Evolutionary conservation across 1,284 basidiomycete genomes (phyloP).

Genomic region (Boletus subluridellus): DNA sequence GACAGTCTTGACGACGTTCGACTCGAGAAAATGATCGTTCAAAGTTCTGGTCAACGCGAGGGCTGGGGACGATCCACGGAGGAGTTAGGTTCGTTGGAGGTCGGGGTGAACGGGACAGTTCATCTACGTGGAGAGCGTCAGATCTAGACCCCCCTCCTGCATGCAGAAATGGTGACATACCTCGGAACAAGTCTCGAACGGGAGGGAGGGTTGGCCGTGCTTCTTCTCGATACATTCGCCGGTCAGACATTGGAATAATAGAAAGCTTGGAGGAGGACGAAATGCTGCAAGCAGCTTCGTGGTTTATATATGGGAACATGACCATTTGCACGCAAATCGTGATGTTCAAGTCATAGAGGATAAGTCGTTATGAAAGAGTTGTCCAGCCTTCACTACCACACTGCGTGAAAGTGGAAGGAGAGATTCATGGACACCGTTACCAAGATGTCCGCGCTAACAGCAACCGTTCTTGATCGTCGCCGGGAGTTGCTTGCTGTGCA

Average conservation of each 20-base stretch:
- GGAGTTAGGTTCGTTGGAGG: constrained; percentile 39
- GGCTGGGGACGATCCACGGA: constrained; percentile 38
- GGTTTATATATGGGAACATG: constrained; percentile 31
- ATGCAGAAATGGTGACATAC: constrained; percentile 36
- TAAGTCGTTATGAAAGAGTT: constrained; percentile 26
- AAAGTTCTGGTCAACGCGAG: constrained; percentile 27
- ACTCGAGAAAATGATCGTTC: constrained; percentile 26
- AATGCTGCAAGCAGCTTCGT: constrained; percentile 4
- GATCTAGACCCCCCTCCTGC: background rate
- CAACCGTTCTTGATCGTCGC: constrained; percentile 35
- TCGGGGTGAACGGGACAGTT: constrained; percentile 41
- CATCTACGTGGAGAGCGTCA: constrained; percentile 35
- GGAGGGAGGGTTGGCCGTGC: constrained; percentile 66
- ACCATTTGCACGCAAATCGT: constrained; percentile 23
- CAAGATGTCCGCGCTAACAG: constrained; percentile 27
- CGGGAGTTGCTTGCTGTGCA: constrained; percentile 32
- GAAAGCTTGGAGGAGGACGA: constrained; percentile 10
- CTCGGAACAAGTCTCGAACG: constrained; percentile 68
- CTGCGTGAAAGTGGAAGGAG: constrained; percentile 23
- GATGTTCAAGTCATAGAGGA: constrained; percentile 17
- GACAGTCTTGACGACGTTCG: constrained; percentile 26
- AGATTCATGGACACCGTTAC: constrained; percentile 30
- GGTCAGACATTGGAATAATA: constrained; percentile 40
- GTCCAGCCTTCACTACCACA: constrained; percentile 24
- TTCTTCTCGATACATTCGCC: constrained; percentile 38